phyloP scores from a whole-genome alignment of 176 grass and related monocot species.

The Musa troglodytarum region DNA sequence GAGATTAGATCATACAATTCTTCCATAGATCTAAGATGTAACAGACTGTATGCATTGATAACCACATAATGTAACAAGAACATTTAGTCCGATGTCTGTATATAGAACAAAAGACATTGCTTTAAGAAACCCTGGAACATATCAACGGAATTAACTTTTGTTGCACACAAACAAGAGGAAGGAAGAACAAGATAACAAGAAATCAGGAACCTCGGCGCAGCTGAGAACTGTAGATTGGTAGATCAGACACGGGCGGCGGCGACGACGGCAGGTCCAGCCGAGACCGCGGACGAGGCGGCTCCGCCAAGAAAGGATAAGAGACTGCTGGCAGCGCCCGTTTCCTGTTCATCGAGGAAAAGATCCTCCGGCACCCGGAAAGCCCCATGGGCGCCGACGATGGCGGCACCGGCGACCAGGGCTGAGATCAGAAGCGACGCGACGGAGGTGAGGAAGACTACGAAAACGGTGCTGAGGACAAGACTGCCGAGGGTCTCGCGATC shows the following conservation, averaged over 20 bases:
- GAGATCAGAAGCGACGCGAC: neutral
- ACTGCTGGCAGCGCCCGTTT: neutral
- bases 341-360: neutral
- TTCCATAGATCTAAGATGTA: neutral
- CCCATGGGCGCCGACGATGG: neutral
- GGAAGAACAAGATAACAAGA: neutral
- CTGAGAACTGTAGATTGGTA: neutral
- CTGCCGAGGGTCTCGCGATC: constrained; percentile 35
- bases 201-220: neutral
- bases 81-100: neutral
- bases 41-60: neutral
- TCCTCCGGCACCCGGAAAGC: neutral
- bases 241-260: neutral
- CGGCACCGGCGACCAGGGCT: neutral
- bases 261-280: neutral
- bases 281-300: neutral
- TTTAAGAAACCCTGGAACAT: neutral
- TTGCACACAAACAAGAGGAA: neutral
- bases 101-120: neutral
- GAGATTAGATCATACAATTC: neutral
- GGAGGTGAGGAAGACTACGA: neutral
- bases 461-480: neutral
- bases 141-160: neutral
- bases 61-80: neutral
- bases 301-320: neutral